phyloP scores from a whole-genome alignment of 169 alveolate species.

The Cryptosporidium meleagridis region DNA sequence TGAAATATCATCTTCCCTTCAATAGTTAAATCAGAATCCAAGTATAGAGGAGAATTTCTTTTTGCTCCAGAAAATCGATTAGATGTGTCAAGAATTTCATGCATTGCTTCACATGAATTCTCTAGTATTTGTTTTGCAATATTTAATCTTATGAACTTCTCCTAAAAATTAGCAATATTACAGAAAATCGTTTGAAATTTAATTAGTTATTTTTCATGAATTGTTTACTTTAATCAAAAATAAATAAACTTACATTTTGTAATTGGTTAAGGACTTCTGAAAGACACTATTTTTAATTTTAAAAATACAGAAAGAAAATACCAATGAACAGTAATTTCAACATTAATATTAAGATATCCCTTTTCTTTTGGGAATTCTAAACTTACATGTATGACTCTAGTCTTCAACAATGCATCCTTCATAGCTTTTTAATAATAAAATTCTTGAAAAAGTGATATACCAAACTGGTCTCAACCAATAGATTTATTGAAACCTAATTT shows the following conservation, averaged over 20 bases:
- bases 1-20: conserved; percentile 67
- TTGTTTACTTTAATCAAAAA: background rate
- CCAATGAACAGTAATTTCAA: background rate
- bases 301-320: background rate
- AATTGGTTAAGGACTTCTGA: conserved; percentile 39
- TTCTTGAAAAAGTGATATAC: background rate
- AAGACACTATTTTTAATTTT: conserved; percentile 17
- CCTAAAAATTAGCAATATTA: background rate
- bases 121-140: conserved; percentile 56
- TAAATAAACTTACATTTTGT: conserved; percentile 48
- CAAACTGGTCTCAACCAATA: background rate
- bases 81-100: conserved; percentile 24
- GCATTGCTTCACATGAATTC: conserved; percentile 71
- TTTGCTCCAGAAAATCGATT: background rate
- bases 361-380: background rate
- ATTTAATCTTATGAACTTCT: conserved; percentile 53
- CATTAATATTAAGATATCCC: too few relatives aligned
- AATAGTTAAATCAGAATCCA: conserved; percentile 40
- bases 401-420: conserved; percentile 56
- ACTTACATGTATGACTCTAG: conserved; percentile 63
- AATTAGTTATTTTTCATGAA: background rate
- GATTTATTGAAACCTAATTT: background rate
- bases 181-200: too few relatives aligned
- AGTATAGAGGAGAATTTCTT: background rate
- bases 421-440: background rate